Base-by-base conservation (phyloP, 768 basidiomycete genomes). In the Glaciozyma martinii region DNA sequence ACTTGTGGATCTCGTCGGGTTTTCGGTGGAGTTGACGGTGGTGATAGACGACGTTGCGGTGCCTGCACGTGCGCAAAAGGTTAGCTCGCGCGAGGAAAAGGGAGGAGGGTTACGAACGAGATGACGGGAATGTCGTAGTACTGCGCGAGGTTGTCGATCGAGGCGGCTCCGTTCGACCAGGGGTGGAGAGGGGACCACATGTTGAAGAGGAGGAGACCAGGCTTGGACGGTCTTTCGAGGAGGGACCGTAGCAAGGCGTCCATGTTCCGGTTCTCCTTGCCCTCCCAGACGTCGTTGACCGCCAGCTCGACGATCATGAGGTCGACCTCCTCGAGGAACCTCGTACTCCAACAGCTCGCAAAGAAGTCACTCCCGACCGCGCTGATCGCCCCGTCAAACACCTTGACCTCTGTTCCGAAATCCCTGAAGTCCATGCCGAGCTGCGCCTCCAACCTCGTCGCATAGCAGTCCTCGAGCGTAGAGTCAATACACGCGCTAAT, bases 271-370 rank as follows among this genome's bases (percentile, higher is more conserved):
- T 50, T 50, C 23, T 50, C 49, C 49, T 50, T 50, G 49, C 49
- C 49, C 49, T 15, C 27, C n/a, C 27, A n/a, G 23, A 50, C 49
- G 49, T 50, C 49, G n/a, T 50, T 50, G n/a, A 50, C 49, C 23
- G 49, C 49, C 13, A 50, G 25, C n/a, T 50, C 49, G 49, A 50
- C n/a, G 49, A 50, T 27, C 23, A 27, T 25, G 7, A 50, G n/a
- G 49, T 50, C 49, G 49, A 50, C n/a, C 23, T 50, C 49, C 49
- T 50, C 49, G n/a, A 50, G n/a, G 25, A 50, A 50, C 49, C n/a
- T 25, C 7, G n/a, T 50, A 15, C n/a, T 15, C 49, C 49, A 50
- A 15, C 49, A 50, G 10, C n/a, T 25, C 49, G 49, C n/a, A 25
- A 50, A 50, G 49, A 50, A 50, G n/a, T n/a, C 21, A 15, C 49